Conservation (phyloP, 805 yeast species). For the Jamesozyma gamospora region DNA sequence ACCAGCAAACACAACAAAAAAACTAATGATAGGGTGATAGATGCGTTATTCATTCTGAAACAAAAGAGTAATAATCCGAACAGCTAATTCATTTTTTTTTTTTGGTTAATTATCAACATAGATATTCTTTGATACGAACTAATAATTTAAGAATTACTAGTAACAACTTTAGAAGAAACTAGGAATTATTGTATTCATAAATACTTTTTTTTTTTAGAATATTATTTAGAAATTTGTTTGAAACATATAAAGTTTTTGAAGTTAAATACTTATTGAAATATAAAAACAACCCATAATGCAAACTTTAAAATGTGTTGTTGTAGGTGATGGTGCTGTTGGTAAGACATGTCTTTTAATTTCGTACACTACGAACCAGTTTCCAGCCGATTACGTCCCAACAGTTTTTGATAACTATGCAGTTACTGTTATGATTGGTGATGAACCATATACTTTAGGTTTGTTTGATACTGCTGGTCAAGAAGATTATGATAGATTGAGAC, state of each 20-base stretch:
- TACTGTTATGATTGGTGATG: conserved; percentile 93
- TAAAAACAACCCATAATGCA: conserved; percentile 28
- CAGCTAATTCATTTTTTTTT: too few species aligned
- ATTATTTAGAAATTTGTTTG: too few species aligned
- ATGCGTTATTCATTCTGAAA: too few species aligned
- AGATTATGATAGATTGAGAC: conserved; percentile 96
- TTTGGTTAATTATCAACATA: too few species aligned
- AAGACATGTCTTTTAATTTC: conserved; percentile 93
- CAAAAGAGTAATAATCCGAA: too few species aligned
- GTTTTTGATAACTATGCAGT: conserved; percentile 94
- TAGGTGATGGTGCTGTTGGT: conserved; percentile 99
- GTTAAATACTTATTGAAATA: background rate
- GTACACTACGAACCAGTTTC: conserved; percentile 93
- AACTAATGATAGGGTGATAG: too few species aligned
- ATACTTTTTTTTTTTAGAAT: too few species aligned
- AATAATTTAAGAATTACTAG: too few species aligned
- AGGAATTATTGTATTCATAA: too few species aligned
- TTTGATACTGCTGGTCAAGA: conserved; percentile 99
- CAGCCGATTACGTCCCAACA: conserved; percentile 98
- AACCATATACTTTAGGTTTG: conserved; percentile 92
- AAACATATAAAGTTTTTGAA: too few species aligned
- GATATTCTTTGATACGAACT: too few species aligned
- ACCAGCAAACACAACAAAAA: background rate
- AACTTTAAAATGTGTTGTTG: conserved; percentile 87
- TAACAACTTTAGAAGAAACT: too few species aligned